Base-by-base conservation (phyloP, 2,329 filamentous ascomycete genomes). In the Microdochium nivale region DNA sequence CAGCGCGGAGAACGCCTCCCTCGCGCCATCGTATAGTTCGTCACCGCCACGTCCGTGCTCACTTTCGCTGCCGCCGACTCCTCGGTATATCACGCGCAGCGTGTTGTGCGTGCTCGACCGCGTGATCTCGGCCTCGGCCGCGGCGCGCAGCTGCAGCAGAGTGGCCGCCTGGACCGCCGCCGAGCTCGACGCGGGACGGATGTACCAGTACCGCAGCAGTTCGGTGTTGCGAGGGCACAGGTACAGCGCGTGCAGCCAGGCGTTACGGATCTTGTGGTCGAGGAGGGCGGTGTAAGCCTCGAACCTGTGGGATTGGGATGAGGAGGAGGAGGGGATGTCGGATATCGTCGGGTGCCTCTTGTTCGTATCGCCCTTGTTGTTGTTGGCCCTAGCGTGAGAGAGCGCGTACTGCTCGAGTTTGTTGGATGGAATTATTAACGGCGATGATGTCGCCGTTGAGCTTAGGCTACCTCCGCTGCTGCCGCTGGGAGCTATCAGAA, bases 181-280 rank as follows among this genome's bases (percentile, higher is more conserved):
- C 49, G 83, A 85, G 2, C 76, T 72, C 1, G 78, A 78, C 3
- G 81, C 79, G 1, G 84, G 79, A 2, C 73, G 61, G 59, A 95
- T 79, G 70, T 96, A 96, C 49, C 95, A 80, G 1, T 70, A 71
- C 30, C 78, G 70, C 19, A 91, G 84, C 50, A 96, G 80, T 11
- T 77, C 58, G 46, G 82, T 80, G 68, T 95, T 94, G 25, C 72
- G 59, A 1, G 79, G 76, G 48, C 84, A 78, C 43, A 97, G 74
- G 73, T 97, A 97, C 53, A 97, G 76, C 46, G 84, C 77, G 67
- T 92, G 87, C 10, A 97, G 80, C 90, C 90, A 97, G 53, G 91
- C 91, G 67, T 85, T 86, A 56, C 91, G 86, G 75, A 99, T 80
- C 54, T 79, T 77, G 60, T 84, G 78, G 58, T 91, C 86, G 19